Percentiles rank a stretch among this genome's conserved stretches.
Evolutionary conservation across 2,329 filamentous ascomycete species (phyloP).

Genomic region (Knufia fluminis): DNA sequence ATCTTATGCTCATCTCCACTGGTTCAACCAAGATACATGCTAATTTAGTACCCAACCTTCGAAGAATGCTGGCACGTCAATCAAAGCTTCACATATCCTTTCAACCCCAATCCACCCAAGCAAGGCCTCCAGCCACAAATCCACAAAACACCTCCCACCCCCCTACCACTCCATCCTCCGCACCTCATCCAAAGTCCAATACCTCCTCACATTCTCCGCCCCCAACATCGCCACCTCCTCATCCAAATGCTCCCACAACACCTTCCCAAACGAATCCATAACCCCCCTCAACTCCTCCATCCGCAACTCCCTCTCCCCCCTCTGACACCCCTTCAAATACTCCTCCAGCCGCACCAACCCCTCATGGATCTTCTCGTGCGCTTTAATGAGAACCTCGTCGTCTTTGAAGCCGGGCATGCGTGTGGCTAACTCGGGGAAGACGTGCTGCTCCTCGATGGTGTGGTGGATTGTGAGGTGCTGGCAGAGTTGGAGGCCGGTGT

Average conservation of each 20-base stretch:
- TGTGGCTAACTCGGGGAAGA: slow-evolving; percentile 68
- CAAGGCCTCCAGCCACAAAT: no score
- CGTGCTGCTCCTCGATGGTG: slow-evolving; percentile 67
- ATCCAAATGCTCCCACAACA: slow-evolving; percentile 75
- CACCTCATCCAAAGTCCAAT: slow-evolving; percentile 72
- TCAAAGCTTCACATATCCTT: no score
- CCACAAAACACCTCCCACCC: no score
- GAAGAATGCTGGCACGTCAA: no score
- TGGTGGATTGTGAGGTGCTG: slow-evolving; percentile 68
- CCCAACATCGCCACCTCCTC: slow-evolving; percentile 70
- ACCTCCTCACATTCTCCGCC: slow-evolving; percentile 79
- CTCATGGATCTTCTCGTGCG: slow-evolving; percentile 70
- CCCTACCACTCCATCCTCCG: slow-evolving; percentile 47
- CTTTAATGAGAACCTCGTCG: slow-evolving; percentile 46
- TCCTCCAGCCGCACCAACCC: slow-evolving; percentile 60
- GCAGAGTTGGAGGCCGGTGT: slow-evolving; percentile 59
- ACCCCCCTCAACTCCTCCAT: slow-evolving; percentile 54
- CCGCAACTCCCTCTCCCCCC: slow-evolving; percentile 52
- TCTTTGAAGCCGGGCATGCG: slow-evolving; percentile 70
- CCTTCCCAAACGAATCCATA: slow-evolving; percentile 68
- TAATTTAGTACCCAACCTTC: no score
- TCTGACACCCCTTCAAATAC: slow-evolving; percentile 55
- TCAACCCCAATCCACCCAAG: no score
- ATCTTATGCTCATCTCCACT: no score
- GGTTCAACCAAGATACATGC: no score